phyloP scores from a whole-genome alignment of 495 filamentous ascomycete genomes.

The Xylaria curta region DNA sequence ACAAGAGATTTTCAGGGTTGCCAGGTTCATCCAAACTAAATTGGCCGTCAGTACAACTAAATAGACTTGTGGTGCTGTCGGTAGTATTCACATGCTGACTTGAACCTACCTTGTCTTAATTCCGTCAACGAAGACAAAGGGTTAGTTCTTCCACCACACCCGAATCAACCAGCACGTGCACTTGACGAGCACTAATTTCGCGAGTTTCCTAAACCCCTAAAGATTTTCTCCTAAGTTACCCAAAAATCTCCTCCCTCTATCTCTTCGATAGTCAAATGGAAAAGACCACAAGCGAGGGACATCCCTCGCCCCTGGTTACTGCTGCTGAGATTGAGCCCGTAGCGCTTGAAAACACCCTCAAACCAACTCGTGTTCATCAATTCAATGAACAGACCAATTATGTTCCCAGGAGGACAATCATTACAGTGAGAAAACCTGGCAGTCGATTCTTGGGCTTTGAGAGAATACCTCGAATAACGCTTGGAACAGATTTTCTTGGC shows the following conservation, averaged over 20 bases:
- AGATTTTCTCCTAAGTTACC: no score
- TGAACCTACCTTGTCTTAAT: no score
- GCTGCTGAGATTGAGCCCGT: neutral
- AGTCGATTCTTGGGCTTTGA: neutral
- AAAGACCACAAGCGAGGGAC: neutral
- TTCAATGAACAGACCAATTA: neutral
- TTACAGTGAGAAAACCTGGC: neutral
- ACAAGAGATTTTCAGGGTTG: neutral
- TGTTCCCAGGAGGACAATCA: neutral
- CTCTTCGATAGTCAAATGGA: neutral
- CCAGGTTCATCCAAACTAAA: neutral
- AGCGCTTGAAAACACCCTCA: neutral
- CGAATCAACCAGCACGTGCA: no score
- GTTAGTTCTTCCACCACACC: no score
- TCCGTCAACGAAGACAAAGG: no score
- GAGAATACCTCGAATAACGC: neutral
- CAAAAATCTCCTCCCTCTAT: neutral
- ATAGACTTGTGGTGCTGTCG: no score
- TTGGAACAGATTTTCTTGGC: slow-evolving; percentile 19
- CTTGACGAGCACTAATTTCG: no score
- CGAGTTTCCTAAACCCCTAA: no score
- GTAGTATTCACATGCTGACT: no score
- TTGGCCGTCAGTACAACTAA: no score
- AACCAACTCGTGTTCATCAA: neutral
- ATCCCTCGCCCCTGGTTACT: neutral